Percentiles rank a stretch among this genome's conserved stretches.
phyloP scores from a whole-genome alignment of 1,284 basidiomycete species.

The Heterobasidion parviporum region DNA sequence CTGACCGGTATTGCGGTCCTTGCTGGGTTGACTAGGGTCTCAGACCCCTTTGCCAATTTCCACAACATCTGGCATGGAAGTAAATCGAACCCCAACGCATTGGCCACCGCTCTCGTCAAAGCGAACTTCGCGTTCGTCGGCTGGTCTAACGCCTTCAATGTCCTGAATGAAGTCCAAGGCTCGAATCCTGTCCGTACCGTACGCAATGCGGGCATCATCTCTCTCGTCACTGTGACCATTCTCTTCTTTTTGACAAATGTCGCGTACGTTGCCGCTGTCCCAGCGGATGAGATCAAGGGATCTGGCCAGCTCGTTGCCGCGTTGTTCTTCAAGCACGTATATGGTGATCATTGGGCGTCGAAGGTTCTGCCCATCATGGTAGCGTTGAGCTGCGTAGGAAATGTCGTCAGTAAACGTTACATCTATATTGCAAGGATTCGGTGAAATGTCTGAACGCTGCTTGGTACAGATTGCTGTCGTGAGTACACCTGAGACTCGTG shows the following conservation, averaged over 20 bases:
- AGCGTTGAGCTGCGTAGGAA: conserved; percentile 33
- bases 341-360: conserved; percentile 29
- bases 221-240: conserved; percentile 31
- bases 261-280: conserved; percentile 31
- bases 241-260: conserved; percentile 41
- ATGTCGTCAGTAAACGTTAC: conserved; percentile 21
- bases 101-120: conserved; percentile 37
- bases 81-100: conserved; percentile 27
- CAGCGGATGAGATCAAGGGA: conserved; percentile 32
- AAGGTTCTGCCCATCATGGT: conserved; percentile 32
- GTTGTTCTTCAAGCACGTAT: conserved; percentile 42
- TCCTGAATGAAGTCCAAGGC: conserved; percentile 33
- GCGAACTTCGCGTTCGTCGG: conserved; percentile 38
- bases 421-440: background rate
- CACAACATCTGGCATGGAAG: conserved; percentile 38
- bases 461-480: conserved; percentile 16
- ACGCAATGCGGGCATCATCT: conserved; percentile 35
- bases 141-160: conserved; percentile 36
- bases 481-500: conserved; percentile 1
- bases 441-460: background rate
- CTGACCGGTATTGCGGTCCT: conserved; percentile 41
- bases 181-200: conserved; percentile 32
- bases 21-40: conserved; percentile 33
- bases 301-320: conserved; percentile 39
- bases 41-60: conserved; percentile 42